Percentiles rank a stretch among this genome's conserved stretches.
phyloP scores from a whole-genome alignment of 805 yeast species.

The Hyphopichia homilentoma region DNA sequence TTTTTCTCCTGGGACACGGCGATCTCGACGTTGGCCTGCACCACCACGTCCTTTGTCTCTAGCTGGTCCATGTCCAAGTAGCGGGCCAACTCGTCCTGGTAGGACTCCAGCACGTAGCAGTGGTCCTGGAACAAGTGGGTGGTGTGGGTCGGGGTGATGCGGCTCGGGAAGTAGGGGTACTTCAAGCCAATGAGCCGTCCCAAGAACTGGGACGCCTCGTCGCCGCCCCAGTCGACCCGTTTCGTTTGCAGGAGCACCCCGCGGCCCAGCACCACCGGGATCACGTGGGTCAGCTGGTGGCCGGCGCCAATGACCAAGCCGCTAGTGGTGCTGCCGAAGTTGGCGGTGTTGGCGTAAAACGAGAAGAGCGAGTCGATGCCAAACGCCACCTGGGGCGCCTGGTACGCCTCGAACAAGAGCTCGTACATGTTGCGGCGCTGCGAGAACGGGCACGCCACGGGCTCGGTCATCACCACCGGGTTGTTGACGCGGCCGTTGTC shows the following conservation, averaged over 20 bases:
- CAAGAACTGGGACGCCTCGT: conserved; percentile 62
- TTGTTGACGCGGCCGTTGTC: conserved; percentile 54
- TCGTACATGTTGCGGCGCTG: conserved; percentile 79
- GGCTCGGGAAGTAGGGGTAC: conserved; percentile 88
- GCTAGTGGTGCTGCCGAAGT: conserved; percentile 12
- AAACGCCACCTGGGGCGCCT: conserved; percentile 66
- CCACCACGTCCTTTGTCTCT: conserved; percentile 65
- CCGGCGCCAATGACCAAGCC: conserved; percentile 87
- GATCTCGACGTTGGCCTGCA: conserved; percentile 74
- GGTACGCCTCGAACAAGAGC: conserved; percentile 78
- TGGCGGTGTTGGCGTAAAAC: conserved; percentile 58
- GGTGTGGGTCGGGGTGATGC: conserved; percentile 59
- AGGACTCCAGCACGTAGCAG: conserved; percentile 74
- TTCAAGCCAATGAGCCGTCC: conserved; percentile 65
- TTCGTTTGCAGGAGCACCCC: conserved; percentile 67
- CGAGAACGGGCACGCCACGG: conserved; percentile 62
- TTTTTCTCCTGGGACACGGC: conserved; percentile 61
- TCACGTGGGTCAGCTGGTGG: conserved; percentile 73
- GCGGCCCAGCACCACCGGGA: conserved; percentile 74
- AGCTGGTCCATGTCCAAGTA: conserved; percentile 60
- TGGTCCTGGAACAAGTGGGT: conserved; percentile 66
- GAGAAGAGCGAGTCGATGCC: conserved; percentile 86
- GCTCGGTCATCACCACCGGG: conserved; percentile 80
- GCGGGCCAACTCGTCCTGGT: conserved; percentile 55
- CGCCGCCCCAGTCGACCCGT: conserved; percentile 91